A percentile compares a stretch with the other conserved stretches of the same genome.
Conservation (phyloP, 208 protist genomes). For the Crithidia mellificae region DNA sequence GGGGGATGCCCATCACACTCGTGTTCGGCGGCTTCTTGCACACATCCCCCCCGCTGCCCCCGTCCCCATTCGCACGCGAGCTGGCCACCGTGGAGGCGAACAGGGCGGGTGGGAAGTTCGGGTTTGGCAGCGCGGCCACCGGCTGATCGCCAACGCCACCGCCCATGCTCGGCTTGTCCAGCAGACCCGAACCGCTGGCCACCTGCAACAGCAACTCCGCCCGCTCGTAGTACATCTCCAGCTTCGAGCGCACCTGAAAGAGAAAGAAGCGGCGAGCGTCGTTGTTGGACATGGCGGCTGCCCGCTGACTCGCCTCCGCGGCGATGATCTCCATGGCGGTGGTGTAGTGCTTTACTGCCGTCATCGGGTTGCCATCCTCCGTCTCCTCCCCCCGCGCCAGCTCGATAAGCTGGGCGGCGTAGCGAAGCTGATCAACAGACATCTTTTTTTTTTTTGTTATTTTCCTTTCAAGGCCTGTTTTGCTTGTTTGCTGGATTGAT, state of each 20-base stretch:
- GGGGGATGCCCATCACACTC: constrained; percentile 61
- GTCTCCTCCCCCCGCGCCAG: constrained; percentile 69
- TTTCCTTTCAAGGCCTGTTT: constrained; percentile 1
- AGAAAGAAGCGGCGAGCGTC: constrained; percentile 66
- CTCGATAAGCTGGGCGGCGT: constrained; percentile 55
- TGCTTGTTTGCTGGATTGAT: too few relatives aligned
- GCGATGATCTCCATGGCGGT: constrained; percentile 80
- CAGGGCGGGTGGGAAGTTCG: constrained; percentile 31
- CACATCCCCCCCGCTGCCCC: constrained; percentile 1
- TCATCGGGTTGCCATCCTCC: constrained; percentile 71
- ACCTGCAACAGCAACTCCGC: constrained; percentile 64
- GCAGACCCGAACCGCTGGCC: constrained; percentile 52
- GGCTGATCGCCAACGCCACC: constrained; percentile 20
- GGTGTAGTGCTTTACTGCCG: constrained; percentile 63
- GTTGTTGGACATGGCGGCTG: constrained; percentile 30
- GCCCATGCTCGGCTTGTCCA: constrained; percentile 53
- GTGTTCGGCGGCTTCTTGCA: background rate
- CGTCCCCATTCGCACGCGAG: background rate
- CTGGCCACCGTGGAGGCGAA: constrained; percentile 19
- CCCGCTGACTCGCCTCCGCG: constrained; percentile 37
- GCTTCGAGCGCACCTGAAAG: constrained; percentile 56
- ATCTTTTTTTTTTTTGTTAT: constrained; percentile 11
- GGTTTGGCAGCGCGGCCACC: constrained; percentile 7
- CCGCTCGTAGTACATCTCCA: constrained; percentile 78
- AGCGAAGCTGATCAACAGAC: constrained; percentile 31